Evolutionary conservation across 2,329 filamentous ascomycete genomes (phyloP).

Genomic region (Chaetomiaceae sp.): DNA sequence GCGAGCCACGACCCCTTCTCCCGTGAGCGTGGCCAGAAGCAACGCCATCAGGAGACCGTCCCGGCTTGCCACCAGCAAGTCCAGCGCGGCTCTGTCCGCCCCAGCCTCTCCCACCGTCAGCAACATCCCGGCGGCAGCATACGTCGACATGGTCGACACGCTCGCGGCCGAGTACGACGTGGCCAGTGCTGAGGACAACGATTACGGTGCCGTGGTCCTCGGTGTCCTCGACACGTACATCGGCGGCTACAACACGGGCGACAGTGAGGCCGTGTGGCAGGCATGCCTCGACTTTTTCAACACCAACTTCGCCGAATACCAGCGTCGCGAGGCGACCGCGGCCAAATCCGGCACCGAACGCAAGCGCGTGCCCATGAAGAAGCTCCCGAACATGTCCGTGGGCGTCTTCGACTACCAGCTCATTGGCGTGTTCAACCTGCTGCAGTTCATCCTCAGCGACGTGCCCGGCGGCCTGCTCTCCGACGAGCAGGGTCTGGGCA

Average conservation of each 20-base stretch:
- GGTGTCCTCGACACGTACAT: constrained; percentile 18
- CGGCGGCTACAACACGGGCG: constrained; percentile 18
- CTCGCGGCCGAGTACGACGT: constrained; percentile 2
- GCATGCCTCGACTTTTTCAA: constrained; percentile 18
- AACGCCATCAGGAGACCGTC: background rate
- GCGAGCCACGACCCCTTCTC: background rate
- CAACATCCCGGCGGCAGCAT: background rate
- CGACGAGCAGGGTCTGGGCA: constrained; percentile 23
- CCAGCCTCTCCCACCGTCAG: background rate
- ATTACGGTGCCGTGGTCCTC: constrained; percentile 16
- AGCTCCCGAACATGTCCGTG: constrained; percentile 17
- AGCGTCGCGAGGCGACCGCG: background rate
- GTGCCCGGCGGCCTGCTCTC: constrained; percentile 18
- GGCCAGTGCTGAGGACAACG: constrained; percentile 12
- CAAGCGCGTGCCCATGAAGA: constrained; percentile 19
- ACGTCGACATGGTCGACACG: background rate
- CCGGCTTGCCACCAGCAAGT: no score
- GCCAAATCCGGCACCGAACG: background rate
- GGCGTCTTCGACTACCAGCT: constrained; percentile 24
- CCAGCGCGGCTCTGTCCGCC: background rate
- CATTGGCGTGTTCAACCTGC: constrained; percentile 18
- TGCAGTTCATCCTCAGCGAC: constrained; percentile 8
- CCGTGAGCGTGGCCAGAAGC: background rate
- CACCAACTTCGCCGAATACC: constrained; percentile 9
- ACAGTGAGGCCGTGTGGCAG: constrained; percentile 10